phyloP scores from a whole-genome alignment of 768 basidiomycete species.

The Heimioporus sp. region DNA sequence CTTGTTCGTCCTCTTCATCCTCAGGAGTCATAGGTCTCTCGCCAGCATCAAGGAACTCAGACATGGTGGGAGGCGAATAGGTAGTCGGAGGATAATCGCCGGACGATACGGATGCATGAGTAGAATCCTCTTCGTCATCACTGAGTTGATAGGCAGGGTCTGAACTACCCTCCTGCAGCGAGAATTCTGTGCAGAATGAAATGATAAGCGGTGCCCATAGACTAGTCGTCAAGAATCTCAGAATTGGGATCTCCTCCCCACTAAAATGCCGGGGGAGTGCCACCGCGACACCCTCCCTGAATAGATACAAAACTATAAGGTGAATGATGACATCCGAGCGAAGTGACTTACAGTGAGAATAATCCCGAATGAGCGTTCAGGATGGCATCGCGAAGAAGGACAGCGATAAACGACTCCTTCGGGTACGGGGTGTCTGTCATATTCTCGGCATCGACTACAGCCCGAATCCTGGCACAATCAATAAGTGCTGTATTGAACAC shows the following conservation, averaged over 20 bases:
- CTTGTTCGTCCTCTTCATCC: slow-evolving; percentile 1
- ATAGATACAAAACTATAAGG: neutral
- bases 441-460: no score
- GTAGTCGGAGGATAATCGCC: no score
- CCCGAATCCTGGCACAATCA: no score
- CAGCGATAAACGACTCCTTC: neutral
- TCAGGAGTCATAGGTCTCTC: neutral
- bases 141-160: neutral
- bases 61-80: neutral
- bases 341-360: neutral
- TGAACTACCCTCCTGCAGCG: neutral
- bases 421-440: no score
- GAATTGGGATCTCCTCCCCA: slow-evolving; percentile 2
- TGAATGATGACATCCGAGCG: neutral
- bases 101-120: neutral
- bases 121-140: neutral
- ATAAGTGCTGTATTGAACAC: no score
- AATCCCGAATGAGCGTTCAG: neutral
- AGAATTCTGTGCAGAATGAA: neutral
- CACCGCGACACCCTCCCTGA: slow-evolving; percentile 5
- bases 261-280: slow-evolving; percentile 6
- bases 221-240: slow-evolving; percentile 1
- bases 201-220: slow-evolving; percentile 1
- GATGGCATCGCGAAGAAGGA: slow-evolving; percentile 1
- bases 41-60: slow-evolving; percentile 4